These are phyloP conservation scores for Mallotus nudiflorus DNA, from an alignment of 345 rosid genomes.

Conservation along the genomic window DNA sequence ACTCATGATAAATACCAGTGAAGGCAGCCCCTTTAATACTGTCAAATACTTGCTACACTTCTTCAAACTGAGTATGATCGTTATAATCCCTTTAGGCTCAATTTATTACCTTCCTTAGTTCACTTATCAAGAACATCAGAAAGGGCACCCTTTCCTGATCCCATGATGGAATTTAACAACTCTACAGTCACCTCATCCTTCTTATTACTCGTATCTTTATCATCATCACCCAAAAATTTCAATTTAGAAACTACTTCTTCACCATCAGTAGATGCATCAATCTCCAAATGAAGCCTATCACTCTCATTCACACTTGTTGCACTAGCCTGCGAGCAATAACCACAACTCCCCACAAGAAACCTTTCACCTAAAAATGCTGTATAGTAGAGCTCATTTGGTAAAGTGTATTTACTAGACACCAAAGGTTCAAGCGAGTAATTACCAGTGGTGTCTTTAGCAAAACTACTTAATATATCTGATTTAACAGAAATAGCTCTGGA, in stretches of 20 bases:
- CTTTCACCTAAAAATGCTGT: not conserved
- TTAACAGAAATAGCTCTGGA: conserved; percentile 6
- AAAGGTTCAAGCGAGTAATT: not conserved
- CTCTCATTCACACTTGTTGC: not conserved
- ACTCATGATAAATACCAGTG: not conserved
- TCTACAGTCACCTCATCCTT: not conserved
- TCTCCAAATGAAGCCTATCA: not conserved
- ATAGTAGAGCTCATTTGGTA: not conserved
- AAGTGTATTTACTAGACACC: too few relatives aligned
- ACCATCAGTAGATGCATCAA: not conserved
- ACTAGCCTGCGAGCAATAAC: conserved; percentile 15
- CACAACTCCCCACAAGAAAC: not conserved
- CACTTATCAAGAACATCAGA: not conserved
- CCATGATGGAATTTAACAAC: conserved; percentile 13
- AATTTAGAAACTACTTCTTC: conserved; percentile 7
- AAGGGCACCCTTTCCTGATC: not conserved
- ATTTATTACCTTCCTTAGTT: conserved; percentile 11
- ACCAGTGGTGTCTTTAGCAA: not conserved
- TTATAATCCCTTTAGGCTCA: not conserved
- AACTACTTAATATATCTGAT: not conserved
- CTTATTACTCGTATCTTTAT: not conserved
- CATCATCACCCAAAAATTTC: not conserved
- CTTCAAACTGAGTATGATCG: not conserved
- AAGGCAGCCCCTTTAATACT: conserved; percentile 9
- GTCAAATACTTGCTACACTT: conserved; percentile 3